Evolutionary conservation across 441 rosid species (phyloP).

Genomic region (Adansonia madagascariensis): DNA sequence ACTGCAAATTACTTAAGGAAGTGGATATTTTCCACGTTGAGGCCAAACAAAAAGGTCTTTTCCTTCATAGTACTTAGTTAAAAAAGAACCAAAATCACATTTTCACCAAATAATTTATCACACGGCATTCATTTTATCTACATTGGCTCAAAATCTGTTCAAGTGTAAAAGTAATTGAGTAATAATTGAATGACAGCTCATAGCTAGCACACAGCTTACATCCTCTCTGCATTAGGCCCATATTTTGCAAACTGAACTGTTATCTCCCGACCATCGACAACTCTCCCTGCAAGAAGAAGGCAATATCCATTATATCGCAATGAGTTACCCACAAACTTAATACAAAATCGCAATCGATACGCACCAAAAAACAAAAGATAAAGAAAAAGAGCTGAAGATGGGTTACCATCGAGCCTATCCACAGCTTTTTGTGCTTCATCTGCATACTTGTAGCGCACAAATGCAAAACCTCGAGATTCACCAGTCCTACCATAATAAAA

Average conservation of each 20-base stretch:
- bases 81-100: not conserved
- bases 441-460: constrained; percentile 73
- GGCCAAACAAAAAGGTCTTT: not conserved
- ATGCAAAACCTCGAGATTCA: constrained; percentile 78
- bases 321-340: not conserved
- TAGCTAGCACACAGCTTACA: constrained; percentile 41
- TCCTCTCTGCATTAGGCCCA: constrained; percentile 75
- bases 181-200: not conserved
- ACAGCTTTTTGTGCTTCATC: constrained; percentile 82
- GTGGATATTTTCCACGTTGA: not conserved
- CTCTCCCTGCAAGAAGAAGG: constrained; percentile 49
- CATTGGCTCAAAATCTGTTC: not conserved
- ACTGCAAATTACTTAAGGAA: not conserved
- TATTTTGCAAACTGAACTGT: constrained; percentile 78
- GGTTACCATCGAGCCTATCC: constrained; percentile 69
- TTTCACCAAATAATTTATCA: not conserved
- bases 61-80: not conserved
- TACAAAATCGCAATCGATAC: not conserved
- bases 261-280: constrained; percentile 75
- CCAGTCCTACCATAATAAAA: constrained; percentile 52
- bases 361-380: not conserved
- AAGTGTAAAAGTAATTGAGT: not conserved
- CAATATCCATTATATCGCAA: not conserved
- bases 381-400: not conserved
- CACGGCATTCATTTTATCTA: not conserved